Conservation (phyloP, 2,329 filamentous ascomycete species). For the Microdochium trichocladiopsis region DNA sequence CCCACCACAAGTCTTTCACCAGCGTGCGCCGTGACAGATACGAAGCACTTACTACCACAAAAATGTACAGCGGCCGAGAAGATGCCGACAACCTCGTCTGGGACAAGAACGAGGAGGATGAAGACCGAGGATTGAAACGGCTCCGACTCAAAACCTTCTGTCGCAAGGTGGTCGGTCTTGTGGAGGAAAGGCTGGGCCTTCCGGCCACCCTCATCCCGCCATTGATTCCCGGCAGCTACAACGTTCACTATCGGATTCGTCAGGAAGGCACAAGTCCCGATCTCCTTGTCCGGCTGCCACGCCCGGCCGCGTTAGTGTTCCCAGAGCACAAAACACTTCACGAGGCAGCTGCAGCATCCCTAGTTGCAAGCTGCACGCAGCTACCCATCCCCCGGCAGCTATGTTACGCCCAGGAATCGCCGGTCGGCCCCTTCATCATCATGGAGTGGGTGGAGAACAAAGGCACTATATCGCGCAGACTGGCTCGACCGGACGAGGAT, state of each 20-base stretch:
- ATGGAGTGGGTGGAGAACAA: slow-evolving; percentile 26
- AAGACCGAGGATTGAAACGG: slow-evolving; percentile 15
- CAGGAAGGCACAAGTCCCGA: not conserved
- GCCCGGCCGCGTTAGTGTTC: not conserved
- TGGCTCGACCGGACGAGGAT: slow-evolving; percentile 10
- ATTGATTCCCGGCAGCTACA: not conserved
- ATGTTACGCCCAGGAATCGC: slow-evolving; percentile 23
- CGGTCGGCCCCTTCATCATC: slow-evolving; percentile 28
- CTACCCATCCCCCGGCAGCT: slow-evolving; percentile 24
- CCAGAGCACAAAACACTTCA: not conserved
- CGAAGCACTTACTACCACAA: too few relatives aligned
- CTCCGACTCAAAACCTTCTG: slow-evolving; percentile 10
- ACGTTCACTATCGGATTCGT: not conserved
- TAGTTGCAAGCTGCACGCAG: slow-evolving; percentile 21
- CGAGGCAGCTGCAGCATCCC: slow-evolving; percentile 13
- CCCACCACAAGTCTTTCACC: too few relatives aligned
- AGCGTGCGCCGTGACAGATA: too few relatives aligned
- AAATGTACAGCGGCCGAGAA: not conserved
- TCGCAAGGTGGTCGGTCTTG: slow-evolving; percentile 12
- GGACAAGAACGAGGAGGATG: slow-evolving; percentile 16
- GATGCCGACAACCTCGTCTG: slow-evolving; percentile 16
- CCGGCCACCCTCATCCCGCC: not conserved
- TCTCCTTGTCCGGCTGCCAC: not conserved
- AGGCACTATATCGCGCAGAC: slow-evolving; percentile 18
- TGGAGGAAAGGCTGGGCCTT: slow-evolving; percentile 6